phyloP scores from a whole-genome alignment of 2,329 filamentous ascomycete species.

The Cladobotryum protrusum region DNA sequence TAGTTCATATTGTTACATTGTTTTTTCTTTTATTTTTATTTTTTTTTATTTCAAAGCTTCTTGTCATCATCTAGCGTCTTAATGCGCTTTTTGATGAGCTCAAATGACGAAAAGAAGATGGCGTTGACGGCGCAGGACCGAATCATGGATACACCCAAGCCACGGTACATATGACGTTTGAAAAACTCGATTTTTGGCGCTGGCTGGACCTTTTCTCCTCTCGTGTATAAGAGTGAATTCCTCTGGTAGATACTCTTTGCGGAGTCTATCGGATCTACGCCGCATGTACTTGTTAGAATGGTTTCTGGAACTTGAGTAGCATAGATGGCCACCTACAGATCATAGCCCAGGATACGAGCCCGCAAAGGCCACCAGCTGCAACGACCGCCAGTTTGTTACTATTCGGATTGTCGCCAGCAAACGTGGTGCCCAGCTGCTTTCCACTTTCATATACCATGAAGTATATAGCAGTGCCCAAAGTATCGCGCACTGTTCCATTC shows the following conservation, averaged over 20 bases:
- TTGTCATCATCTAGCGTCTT: conserved; percentile 44
- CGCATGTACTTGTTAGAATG: not conserved
- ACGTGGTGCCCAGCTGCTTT: conserved; percentile 74
- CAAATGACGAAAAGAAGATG: conserved; percentile 85
- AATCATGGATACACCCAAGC: conserved; percentile 75
- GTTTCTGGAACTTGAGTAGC: not conserved
- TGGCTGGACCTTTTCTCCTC: conserved; percentile 56
- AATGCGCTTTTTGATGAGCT: conserved; percentile 69
- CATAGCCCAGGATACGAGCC: conserved; percentile 75
- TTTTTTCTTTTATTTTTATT: too few species aligned
- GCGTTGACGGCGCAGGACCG: conserved; percentile 79
- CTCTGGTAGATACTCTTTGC: conserved; percentile 83
- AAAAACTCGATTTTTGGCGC: conserved; percentile 73
- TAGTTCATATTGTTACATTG: too few species aligned
- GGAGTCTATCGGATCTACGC: conserved; percentile 64
- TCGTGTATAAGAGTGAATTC: conserved; percentile 65
- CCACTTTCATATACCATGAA: conserved; percentile 86
- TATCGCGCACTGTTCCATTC: conserved; percentile 62
- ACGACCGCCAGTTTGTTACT: conserved; percentile 75
- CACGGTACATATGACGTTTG: conserved; percentile 72
- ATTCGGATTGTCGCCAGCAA: conserved; percentile 63
- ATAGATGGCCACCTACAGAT: conserved; percentile 49
- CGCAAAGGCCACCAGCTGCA: conserved; percentile 72
- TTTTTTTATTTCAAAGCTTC: not conserved
- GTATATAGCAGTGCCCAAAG: conserved; percentile 76